These are phyloP conservation scores for Leccinellum albellum DNA, from an alignment of 768 basidiomycete genomes.

Conservation along the genomic window DNA sequence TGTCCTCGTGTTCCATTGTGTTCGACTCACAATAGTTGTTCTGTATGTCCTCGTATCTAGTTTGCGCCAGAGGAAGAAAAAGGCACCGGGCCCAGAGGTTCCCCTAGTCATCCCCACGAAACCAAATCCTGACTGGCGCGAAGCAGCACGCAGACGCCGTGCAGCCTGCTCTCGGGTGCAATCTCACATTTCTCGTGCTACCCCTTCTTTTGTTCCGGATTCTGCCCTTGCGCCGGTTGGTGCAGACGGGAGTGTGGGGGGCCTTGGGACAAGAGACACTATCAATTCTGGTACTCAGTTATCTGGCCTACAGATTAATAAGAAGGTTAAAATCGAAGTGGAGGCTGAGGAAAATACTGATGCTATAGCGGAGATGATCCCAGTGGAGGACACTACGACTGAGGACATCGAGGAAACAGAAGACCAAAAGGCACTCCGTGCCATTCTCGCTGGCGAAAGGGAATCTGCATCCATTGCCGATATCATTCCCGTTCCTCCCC, in stretches of 20 bases:
- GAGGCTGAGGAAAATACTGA: conserved; percentile 32
- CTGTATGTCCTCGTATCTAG: conserved; percentile 27
- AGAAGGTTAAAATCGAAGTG: conserved; percentile 29
- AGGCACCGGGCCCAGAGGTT: conserved; percentile 36
- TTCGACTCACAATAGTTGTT: conserved; percentile 71
- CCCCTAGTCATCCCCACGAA: conserved; percentile 85
- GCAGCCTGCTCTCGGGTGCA: conserved; percentile 18
- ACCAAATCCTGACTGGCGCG: conserved; percentile 89
- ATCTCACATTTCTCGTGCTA: conserved; percentile 5
- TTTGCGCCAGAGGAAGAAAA: conserved; percentile 39
- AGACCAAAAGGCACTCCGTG: conserved; percentile 77
- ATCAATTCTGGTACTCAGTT: conserved; percentile 76
- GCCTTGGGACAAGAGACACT: conserved; percentile 66
- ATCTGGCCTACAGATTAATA: conserved; percentile 59
- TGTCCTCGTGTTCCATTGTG: conserved; percentile 31
- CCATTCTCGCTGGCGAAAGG: conserved; percentile 57
- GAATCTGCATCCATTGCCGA: conserved; percentile 46
- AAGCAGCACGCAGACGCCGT: conserved; percentile 61
- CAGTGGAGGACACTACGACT: conserved; percentile 14
- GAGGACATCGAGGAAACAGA: conserved; percentile 55
- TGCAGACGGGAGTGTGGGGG: conserved; percentile 71
- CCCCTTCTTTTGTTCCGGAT: conserved; percentile 58
- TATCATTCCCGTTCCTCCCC: conserved; percentile 54
- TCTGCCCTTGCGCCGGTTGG: conserved; percentile 54
- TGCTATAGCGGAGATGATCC: neutral